These are phyloP conservation scores for Xylariaceae sp. DNA, from an alignment of 2,329 filamentous ascomycete genomes.

Conservation along the genomic window DNA sequence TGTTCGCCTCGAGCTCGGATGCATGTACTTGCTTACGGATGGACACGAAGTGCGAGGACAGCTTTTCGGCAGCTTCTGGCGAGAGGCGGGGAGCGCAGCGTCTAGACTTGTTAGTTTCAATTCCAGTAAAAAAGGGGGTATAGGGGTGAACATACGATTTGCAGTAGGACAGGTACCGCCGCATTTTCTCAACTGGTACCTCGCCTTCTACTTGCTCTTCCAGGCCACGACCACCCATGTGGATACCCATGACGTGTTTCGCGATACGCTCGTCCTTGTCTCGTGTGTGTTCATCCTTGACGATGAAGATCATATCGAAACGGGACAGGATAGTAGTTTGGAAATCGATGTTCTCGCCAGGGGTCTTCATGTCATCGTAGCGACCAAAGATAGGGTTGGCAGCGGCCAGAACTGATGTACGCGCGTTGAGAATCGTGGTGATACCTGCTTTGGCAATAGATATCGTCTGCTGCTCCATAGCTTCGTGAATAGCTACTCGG, in stretches of 20 bases:
- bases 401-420: conserved; percentile 90
- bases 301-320: conserved; percentile 99
- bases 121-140: not conserved
- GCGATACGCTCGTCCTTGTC: conserved; percentile 89
- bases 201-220: conserved; percentile 83
- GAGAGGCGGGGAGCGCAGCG: conserved; percentile 90
- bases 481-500: conserved; percentile 95
- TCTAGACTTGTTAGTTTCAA: conserved; percentile 39
- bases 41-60: conserved; percentile 94
- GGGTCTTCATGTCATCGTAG: conserved; percentile 96
- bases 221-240: conserved; percentile 81
- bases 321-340: conserved; percentile 96
- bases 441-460: conserved; percentile 98
- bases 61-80: conserved; percentile 85
- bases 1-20: conserved; percentile 82
- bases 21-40: conserved; percentile 92
- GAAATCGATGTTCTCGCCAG: conserved; percentile 98
- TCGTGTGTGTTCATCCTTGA: conserved; percentile 88
- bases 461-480: conserved; percentile 99
- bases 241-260: conserved; percentile 93
- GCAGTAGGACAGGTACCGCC: conserved; percentile 94
- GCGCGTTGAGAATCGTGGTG: conserved; percentile 92
- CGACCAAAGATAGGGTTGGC: conserved; percentile 97
- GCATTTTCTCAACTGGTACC: conserved; percentile 94
- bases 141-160: conserved; percentile 62